Evolutionary conservation across 2,329 filamentous ascomycete genomes (phyloP), one percentile per base, ranked within the genome.

Genomic region (Cryphonectria radicalis): DNA sequence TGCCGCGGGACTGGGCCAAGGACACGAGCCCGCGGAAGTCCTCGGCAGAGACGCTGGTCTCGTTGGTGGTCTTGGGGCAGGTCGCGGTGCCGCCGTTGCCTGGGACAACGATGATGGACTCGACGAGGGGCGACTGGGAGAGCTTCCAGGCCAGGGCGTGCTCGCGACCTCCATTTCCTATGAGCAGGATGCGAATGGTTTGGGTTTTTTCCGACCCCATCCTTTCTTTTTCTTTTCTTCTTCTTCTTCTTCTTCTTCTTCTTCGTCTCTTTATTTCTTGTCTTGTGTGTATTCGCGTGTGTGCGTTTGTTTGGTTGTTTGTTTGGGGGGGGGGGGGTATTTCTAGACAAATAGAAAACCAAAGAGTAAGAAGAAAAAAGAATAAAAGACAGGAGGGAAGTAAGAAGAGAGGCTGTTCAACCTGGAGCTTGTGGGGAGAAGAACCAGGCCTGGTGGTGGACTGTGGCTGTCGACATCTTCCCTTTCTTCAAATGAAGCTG

Each of bases 111-210:
- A 88, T 85, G 79, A 98, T 95, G 76, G 90, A 87, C 77, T 93
- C 90, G 73, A 97, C 93, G 63, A 87, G 87, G 59, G 91, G 86
- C 22, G 94, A 97, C 81, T 97, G 92, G 78, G 91, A 90, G 74
- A 98, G 86, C 83, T 97, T 98, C 95, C 95, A 98, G 59, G 95
- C 94, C 74, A 98, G 88, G 63, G 95, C 93, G 82, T 98, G 94
- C 84, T 99, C 96, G 77, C 96, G 91, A 77, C 95, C 96, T 76
- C 96, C 96, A 79, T 95, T 97, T 78, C 96, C 95, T 75, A 98
- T 90, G 74, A 98, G 90, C 74, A 98, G 90, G 76, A 98, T 87
- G 76, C 90, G 88, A 74, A 94, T 86, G 43, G 81, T 75, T 63
- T 67, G 70, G 32, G 70, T 86, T 42, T 82, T 75, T 59, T 67